phyloP scores from a whole-genome alignment of 2,329 filamentous ascomycete genomes.

The Delphinella strobiligena region DNA sequence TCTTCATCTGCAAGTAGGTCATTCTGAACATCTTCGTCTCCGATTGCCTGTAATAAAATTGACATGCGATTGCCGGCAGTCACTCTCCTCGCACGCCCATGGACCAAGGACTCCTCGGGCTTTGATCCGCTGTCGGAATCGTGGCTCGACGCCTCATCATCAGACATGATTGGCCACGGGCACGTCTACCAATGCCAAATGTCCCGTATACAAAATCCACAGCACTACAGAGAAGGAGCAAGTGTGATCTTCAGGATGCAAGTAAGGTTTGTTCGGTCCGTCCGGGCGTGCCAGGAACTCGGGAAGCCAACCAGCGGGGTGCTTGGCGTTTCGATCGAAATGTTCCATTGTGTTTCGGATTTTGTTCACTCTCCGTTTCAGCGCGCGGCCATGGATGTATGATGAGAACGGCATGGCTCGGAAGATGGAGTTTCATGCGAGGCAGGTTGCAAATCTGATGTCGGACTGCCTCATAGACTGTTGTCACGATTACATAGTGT shows the following conservation, averaged over 20 bases:
- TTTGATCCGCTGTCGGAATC: background rate
- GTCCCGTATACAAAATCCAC: too few relatives aligned
- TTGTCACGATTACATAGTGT: too few relatives aligned
- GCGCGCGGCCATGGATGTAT: background rate
- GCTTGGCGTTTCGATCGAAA: background rate
- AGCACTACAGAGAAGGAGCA: too few relatives aligned
- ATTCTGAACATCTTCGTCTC: conserved; percentile 29
- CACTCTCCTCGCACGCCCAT: conserved; percentile 60
- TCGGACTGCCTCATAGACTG: too few relatives aligned
- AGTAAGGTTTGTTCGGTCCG: too few relatives aligned
- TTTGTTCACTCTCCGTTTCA: background rate
- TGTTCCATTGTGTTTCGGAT: background rate
- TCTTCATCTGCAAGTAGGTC: conserved; percentile 38
- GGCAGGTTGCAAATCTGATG: too few relatives aligned
- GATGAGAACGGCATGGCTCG: too few relatives aligned
- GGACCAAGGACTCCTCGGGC: conserved; percentile 39
- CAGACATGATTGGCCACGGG: background rate
- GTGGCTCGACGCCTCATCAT: background rate
- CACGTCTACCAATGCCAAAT: too few relatives aligned
- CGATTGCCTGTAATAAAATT: conserved; percentile 54
- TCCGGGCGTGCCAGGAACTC: too few relatives aligned
- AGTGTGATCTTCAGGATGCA: too few relatives aligned
- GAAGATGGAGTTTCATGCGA: too few relatives aligned
- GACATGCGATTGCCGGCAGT: conserved; percentile 80
- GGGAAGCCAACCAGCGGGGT: too few relatives aligned